phyloP scores from a whole-genome alignment of 805 yeast species.

The Pichia nanzhaoensis region DNA sequence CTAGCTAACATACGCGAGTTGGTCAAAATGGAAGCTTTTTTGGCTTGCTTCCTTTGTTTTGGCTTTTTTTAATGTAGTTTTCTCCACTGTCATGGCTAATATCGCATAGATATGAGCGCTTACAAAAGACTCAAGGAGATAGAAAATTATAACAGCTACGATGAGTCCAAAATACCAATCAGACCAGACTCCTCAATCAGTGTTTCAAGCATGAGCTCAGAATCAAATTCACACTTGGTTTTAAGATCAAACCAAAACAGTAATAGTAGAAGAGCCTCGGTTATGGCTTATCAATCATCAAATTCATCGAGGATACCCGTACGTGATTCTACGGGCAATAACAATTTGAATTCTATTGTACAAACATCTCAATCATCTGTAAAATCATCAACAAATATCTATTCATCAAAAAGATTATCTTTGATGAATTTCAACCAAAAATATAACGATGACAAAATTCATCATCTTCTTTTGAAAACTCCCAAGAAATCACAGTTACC shows the following conservation, averaged over 20 bases:
- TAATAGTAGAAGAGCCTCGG: not conserved
- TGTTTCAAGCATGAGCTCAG: not conserved
- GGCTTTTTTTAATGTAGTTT: too few species aligned
- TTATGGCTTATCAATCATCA: not conserved
- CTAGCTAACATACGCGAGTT: too few species aligned
- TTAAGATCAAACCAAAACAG: not conserved
- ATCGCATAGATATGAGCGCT: too few species aligned
- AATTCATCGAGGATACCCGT: constrained; percentile 1
- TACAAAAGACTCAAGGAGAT: too few species aligned
- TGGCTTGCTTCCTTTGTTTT: too few species aligned
- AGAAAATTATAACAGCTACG: not conserved
- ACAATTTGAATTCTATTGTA: not conserved
- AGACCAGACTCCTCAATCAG: not conserved
- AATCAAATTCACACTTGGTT: not conserved
- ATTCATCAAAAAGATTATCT: not conserved
- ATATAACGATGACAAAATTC: not conserved
- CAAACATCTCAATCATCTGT: not conserved
- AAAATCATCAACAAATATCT: not conserved
- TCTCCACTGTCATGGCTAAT: too few species aligned
- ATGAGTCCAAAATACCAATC: not conserved
- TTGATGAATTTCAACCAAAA: not conserved
- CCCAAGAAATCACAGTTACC: not conserved
- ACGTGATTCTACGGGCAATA: not conserved
- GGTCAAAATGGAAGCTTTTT: too few species aligned
- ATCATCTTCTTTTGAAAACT: not conserved